Conservation (phyloP, 2,329 filamentous ascomycete species). For the Pseudogymnoascus sp. region DNA sequence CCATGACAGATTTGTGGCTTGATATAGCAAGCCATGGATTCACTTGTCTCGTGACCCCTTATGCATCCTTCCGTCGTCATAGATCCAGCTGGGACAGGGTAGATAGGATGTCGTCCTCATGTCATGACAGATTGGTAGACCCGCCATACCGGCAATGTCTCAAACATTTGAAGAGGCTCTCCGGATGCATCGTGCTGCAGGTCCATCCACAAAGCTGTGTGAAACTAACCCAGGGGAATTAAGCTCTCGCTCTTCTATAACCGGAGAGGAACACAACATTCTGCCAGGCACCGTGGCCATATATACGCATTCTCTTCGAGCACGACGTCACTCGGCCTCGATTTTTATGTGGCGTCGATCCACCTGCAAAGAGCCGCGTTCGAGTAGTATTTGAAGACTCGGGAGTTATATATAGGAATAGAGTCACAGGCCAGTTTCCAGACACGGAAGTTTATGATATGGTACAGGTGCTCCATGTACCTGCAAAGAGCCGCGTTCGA, state of each 20-base stretch:
- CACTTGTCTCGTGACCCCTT: background rate
- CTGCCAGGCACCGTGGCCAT: background rate
- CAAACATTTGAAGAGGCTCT: background rate
- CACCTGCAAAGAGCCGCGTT: background rate
- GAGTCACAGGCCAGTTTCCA: background rate
- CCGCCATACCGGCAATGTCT: background rate
- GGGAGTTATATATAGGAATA: background rate
- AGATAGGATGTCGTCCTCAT: background rate
- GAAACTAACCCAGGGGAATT: background rate
- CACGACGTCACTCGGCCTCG: background rate
- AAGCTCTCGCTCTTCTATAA: background rate
- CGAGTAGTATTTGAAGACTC: background rate
- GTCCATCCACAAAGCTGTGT: background rate
- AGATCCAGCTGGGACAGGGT: background rate
- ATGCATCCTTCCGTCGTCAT: background rate
- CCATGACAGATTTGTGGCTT: background rate
- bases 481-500: background rate
- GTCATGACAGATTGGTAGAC: background rate
- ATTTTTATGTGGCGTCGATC: background rate
- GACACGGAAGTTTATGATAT: background rate
- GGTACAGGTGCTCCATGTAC: background rate
- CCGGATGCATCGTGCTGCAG: background rate
- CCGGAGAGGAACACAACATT: background rate
- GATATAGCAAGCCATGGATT: background rate
- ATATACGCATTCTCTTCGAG: background rate